phyloP scores from a whole-genome alignment of 345 rosid species.

The Pugionium cornutum region DNA sequence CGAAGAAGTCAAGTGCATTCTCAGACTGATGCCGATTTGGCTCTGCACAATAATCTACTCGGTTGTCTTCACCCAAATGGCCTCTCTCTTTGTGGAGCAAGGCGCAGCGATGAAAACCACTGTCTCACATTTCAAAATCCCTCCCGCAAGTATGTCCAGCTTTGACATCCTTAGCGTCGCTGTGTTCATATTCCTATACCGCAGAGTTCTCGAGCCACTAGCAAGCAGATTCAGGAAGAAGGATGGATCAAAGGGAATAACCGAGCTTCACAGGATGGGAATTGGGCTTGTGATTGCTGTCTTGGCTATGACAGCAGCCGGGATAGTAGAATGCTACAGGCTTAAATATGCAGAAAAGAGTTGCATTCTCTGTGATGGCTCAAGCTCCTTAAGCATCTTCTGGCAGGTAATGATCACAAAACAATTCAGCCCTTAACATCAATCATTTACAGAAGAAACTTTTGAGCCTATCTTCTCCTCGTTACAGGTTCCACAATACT shows the following conservation, averaged over 20 bases:
- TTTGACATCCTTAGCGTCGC: conserved; percentile 97
- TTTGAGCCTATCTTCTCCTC: neutral
- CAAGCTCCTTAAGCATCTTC: conserved; percentile 93
- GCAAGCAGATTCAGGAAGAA: conserved; percentile 53
- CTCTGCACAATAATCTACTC: conserved; percentile 94
- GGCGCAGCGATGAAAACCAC: conserved; percentile 96
- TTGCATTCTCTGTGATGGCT: conserved; percentile 74
- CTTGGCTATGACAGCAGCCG: conserved; percentile 86
- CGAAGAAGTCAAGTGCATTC: conserved; percentile 97
- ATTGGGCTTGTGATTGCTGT: conserved; percentile 92
- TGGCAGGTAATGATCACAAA: conserved; percentile 65
- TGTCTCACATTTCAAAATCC: conserved; percentile 68
- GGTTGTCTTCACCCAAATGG: too few relatives aligned
- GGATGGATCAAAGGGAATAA: conserved; percentile 56
- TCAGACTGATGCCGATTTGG: conserved; percentile 93
- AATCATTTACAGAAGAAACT: conserved; percentile 2
- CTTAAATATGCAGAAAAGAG: conserved; percentile 64
- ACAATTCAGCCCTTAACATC: neutral
- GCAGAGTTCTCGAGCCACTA: conserved; percentile 80
- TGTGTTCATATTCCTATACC: conserved; percentile 77
- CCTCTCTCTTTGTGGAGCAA: conserved; percentile 97
- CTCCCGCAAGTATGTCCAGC: conserved; percentile 98
- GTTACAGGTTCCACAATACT: conserved; percentile 83
- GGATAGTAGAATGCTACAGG: conserved; percentile 80
- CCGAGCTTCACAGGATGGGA: conserved; percentile 97